These are phyloP conservation scores for Clitoria ternatea DNA, from an alignment of 306 rosid species.

Conservation along the genomic window DNA sequence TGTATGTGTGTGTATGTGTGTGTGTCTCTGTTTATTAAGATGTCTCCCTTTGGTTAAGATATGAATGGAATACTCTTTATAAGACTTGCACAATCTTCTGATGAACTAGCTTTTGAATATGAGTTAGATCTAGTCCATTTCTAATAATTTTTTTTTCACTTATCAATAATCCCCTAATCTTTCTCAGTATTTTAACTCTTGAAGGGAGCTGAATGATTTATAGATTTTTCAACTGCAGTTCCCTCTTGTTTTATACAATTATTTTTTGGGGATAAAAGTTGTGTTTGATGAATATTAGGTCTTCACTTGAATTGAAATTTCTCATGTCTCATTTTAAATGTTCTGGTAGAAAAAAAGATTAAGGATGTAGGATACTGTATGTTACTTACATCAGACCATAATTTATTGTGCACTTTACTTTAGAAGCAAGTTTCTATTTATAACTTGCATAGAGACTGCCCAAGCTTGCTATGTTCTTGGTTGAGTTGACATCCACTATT, in stretches of 20 bases:
- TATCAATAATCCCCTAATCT: neutral
- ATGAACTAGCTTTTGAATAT: too few relatives aligned
- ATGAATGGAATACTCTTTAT: too few relatives aligned
- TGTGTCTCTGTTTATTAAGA: neutral
- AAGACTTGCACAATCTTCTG: too few relatives aligned
- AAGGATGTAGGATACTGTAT: neutral
- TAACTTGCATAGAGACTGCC: neutral
- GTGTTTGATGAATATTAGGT: neutral
- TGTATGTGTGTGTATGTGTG: neutral
- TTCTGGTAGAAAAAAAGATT: neutral
- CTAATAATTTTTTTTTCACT: too few relatives aligned
- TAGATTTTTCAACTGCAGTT: neutral
- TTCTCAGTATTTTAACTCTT: neutral
- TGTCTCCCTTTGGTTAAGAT: too few relatives aligned
- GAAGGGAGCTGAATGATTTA: neutral
- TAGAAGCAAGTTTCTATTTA: neutral
- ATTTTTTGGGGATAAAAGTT: neutral
- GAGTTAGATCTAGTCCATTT: too few relatives aligned
- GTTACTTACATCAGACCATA: neutral
- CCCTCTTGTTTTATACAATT: neutral
- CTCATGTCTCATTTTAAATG: neutral
- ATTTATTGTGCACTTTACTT: conserved; percentile 1
- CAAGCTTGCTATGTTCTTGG: neutral
- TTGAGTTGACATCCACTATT: neutral
- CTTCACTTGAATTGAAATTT: neutral